phyloP scores from a whole-genome alignment of 31 red algal species.

The Odonthalia washingtoniensis region DNA sequence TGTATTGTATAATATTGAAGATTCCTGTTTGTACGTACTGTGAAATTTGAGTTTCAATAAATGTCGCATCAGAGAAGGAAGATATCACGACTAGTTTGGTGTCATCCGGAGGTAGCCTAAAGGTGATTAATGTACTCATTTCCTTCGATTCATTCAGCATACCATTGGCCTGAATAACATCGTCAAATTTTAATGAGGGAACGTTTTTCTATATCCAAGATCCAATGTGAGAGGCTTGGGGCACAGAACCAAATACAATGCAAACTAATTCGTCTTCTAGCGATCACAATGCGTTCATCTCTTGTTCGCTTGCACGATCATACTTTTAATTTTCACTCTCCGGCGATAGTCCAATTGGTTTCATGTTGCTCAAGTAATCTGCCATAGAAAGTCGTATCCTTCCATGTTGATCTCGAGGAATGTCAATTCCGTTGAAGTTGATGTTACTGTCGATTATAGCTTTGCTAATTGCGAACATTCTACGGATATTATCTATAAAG shows the following conservation, averaged over 20 bases:
- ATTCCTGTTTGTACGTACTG: background rate
- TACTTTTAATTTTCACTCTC: background rate
- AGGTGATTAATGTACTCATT: background rate
- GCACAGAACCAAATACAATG: background rate
- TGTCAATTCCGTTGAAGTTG: slow-evolving; percentile 15
- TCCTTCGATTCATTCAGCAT: background rate
- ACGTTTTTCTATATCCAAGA: background rate
- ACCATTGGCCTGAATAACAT: background rate
- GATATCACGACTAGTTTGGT: background rate
- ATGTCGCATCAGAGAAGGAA: background rate
- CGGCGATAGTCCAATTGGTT: background rate
- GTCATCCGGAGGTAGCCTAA: background rate
- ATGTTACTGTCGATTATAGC: slow-evolving; percentile 2
- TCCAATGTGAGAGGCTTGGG: background rate
- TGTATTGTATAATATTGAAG: background rate
- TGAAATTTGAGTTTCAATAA: background rate
- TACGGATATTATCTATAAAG: background rate
- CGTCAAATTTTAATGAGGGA: background rate
- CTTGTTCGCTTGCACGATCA: background rate
- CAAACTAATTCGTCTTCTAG: background rate
- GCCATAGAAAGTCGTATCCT: background rate
- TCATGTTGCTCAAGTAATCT: background rate
- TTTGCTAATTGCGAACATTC: slow-evolving; percentile 25
- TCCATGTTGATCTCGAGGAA: background rate
- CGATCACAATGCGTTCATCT: background rate